Percentiles rank a stretch among this genome's conserved stretches.
phyloP scores from a whole-genome alignment of 768 basidiomycete genomes.

The Tremella fuciformis region DNA sequence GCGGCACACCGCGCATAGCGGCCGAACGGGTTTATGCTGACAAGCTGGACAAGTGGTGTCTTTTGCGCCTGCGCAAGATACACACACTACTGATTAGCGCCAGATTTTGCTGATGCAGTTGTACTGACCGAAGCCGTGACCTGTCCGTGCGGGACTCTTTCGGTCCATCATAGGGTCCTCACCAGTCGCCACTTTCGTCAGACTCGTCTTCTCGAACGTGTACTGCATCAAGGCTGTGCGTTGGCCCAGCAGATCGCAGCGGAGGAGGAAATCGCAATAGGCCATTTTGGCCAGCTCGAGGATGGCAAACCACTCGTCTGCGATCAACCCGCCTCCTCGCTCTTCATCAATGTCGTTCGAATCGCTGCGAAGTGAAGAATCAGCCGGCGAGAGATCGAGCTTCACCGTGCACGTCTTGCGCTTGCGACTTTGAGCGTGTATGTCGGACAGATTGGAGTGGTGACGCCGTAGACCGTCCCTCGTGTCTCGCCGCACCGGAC shows the following conservation, averaged over 20 bases:
- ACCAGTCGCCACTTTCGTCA: conserved; percentile 13
- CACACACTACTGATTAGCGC: conserved; percentile 18
- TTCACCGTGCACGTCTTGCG: conserved; percentile 19
- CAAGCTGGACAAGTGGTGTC: conserved; percentile 31
- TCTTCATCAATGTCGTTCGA: too few species aligned
- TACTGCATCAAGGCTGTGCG: conserved; percentile 29
- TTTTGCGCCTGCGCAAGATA: conserved; percentile 16
- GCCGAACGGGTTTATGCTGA: conserved; percentile 10
- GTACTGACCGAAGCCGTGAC: background rate
- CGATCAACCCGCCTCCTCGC: background rate
- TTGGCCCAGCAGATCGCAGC: conserved; percentile 26
- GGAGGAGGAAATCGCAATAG: conserved; percentile 47
- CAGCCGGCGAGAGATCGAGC: conserved; percentile 15
- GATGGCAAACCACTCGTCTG: background rate
- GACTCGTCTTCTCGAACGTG: conserved; percentile 11
- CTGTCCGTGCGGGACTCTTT: conserved; percentile 3
- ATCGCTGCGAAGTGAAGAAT: too few species aligned
- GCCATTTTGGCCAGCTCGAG: conserved; percentile 21
- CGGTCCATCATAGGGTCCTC: background rate
- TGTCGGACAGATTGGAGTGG: too few species aligned
- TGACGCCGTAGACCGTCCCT: too few species aligned
- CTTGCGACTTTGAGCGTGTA: conserved; percentile 8
- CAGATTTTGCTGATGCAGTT: background rate
- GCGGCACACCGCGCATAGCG: conserved; percentile 43
- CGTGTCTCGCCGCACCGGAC: too few species aligned